Conservation (phyloP, 345 rosid species). For the Nephelium lappaceum region DNA sequence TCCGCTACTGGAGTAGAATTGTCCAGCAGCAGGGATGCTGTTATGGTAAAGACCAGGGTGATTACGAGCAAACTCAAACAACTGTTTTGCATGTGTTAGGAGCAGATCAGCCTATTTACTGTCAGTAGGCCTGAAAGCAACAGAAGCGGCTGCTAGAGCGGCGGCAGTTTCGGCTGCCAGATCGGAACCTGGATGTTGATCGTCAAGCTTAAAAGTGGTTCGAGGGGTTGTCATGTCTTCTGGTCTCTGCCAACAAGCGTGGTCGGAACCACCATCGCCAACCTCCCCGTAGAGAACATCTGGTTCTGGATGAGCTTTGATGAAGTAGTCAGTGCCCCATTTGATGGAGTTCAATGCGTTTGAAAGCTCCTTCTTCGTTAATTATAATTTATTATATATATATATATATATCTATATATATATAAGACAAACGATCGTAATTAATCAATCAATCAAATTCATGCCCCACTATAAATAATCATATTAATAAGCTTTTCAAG, state of each 20-base stretch:
- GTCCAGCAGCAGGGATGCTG: constrained; percentile 37
- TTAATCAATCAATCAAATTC: too few relatives aligned
- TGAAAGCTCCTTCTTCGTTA: constrained; percentile 33
- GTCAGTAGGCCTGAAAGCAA: constrained; percentile 42
- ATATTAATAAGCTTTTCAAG: too few relatives aligned
- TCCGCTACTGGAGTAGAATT: constrained; percentile 54
- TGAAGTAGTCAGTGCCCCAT: constrained; percentile 77
- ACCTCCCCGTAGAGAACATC: constrained; percentile 58
- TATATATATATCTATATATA: too few relatives aligned
- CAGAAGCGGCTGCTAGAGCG: constrained; percentile 70
- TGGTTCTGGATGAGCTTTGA: constrained; percentile 62
- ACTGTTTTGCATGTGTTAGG: constrained; percentile 50
- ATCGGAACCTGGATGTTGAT: constrained; percentile 65
- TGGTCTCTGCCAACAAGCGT: constrained; percentile 70
- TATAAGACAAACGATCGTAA: too few relatives aligned
- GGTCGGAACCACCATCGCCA: constrained; percentile 61
- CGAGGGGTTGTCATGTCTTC: constrained; percentile 78
- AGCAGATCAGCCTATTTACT: constrained; percentile 45
- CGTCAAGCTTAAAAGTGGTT: constrained; percentile 39
- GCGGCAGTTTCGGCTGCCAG: constrained; percentile 71
- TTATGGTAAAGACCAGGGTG: constrained; percentile 35
- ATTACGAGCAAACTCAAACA: constrained; percentile 42
- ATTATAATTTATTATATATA: too few relatives aligned
- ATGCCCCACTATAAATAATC: too few relatives aligned
- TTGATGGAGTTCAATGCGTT: constrained; percentile 51